A percentile compares a stretch with the other conserved stretches of the same genome.
Conservation (phyloP, 192 early-diverging fungal genomes). For the Phlyctochytrium bullatum region DNA sequence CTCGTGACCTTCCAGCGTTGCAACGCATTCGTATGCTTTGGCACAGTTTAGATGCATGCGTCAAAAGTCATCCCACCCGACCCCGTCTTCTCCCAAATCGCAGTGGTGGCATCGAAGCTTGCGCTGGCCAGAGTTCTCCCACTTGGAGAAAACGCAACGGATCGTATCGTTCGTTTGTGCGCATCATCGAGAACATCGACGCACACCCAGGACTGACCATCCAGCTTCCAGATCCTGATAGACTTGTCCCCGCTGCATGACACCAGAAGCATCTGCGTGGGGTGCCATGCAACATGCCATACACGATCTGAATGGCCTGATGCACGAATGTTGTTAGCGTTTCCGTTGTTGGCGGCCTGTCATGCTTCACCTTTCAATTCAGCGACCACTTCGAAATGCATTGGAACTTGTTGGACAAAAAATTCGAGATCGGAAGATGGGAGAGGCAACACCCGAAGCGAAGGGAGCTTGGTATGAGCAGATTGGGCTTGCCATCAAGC, state of each 20-base stretch:
- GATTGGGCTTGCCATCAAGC: background rate
- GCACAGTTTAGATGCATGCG: too few species aligned
- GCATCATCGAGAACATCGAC: conserved; percentile 73
- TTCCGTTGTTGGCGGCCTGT: background rate
- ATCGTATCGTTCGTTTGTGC: conserved; percentile 92
- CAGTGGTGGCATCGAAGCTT: conserved; percentile 91
- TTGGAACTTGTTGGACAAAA: background rate
- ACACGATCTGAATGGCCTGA: conserved; percentile 78
- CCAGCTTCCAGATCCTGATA: conserved; percentile 77
- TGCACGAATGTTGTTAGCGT: background rate
- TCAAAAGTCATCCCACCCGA: conserved; percentile 24
- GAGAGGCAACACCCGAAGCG: too few species aligned
- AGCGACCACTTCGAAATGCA: background rate
- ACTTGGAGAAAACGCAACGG: conserved; percentile 74
- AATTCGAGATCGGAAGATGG: background rate
- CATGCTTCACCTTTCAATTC: background rate
- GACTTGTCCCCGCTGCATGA: conserved; percentile 87
- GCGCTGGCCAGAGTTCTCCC: conserved; percentile 77
- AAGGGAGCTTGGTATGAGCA: too few species aligned
- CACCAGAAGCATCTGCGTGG: conserved; percentile 68
- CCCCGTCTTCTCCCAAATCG: conserved; percentile 83
- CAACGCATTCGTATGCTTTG: conserved; percentile 86
- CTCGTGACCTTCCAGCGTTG: conserved; percentile 96
- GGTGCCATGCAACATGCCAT: conserved; percentile 87
- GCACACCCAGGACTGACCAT: conserved; percentile 59